Percentiles rank a stretch among this genome's conserved stretches.
Conservation (phyloP, 2,329 filamentous ascomycete species). For the Reticulascus tulasneorum region DNA sequence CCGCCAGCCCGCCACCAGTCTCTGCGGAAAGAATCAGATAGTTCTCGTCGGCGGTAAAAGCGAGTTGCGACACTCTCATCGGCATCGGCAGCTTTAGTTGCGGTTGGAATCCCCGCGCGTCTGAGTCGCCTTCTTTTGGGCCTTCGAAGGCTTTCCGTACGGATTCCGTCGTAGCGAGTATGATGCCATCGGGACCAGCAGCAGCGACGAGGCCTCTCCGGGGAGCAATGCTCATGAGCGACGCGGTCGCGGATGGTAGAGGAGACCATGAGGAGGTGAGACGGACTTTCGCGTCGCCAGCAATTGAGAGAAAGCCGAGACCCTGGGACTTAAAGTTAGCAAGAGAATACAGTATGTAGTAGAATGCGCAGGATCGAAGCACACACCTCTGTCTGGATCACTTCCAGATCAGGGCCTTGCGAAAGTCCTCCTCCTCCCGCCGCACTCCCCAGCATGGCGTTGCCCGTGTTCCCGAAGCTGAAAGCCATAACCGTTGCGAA, state of each 20-base stretch:
- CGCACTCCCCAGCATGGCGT: conserved; percentile 36
- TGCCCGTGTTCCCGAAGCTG: conserved; percentile 49
- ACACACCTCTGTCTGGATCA: conserved; percentile 77
- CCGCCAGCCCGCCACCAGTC: conserved; percentile 72
- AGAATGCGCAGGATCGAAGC: conserved; percentile 10
- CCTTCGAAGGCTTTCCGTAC: conserved; percentile 71
- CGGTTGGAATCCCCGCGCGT: conserved; percentile 68
- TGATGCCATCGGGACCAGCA: conserved; percentile 74
- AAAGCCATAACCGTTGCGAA: conserved; percentile 57
- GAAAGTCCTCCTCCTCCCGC: conserved; percentile 32
- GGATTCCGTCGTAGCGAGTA: conserved; percentile 71
- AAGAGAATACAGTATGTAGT: conserved; percentile 7
- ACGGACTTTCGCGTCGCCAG: conserved; percentile 77
- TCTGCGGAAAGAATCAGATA: conserved; percentile 82
- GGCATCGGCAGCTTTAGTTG: conserved; percentile 70
- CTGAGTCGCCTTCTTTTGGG: conserved; percentile 54
- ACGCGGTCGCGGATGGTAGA: conserved; percentile 71
- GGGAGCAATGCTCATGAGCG: conserved; percentile 79
- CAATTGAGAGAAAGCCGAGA: conserved; percentile 76
- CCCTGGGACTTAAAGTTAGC: conserved; percentile 38
- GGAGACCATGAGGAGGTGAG: conserved; percentile 75
- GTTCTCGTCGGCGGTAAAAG: conserved; percentile 86
- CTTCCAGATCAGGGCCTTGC: conserved; percentile 64
- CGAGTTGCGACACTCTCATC: conserved; percentile 77
- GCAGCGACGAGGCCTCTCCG: conserved; percentile 79